These are phyloP conservation scores for Lodderomyces orthopsilosis DNA, from an alignment of 1,139 yeast species.

Conservation along the genomic window DNA sequence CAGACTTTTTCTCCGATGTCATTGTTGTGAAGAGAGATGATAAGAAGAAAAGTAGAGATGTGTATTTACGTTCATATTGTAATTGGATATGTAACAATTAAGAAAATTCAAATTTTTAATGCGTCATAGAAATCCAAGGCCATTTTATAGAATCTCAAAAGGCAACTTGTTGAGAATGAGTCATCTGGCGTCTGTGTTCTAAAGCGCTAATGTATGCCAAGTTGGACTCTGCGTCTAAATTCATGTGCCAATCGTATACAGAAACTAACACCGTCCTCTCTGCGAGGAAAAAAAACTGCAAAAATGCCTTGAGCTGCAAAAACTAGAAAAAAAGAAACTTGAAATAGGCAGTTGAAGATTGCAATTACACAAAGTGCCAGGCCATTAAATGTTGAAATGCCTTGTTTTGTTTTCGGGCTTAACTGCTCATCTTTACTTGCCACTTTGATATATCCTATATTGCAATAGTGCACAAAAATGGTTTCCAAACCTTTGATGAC, in stretches of 20 bases:
- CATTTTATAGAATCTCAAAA: neutral
- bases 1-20: slow-evolving; percentile 7
- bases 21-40: neutral
- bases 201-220: neutral
- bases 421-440: neutral
- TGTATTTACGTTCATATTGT: neutral
- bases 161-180: slow-evolving; percentile 1
- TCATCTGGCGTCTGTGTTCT: neutral
- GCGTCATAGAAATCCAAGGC: slow-evolving; percentile 1
- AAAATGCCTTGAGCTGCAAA: slow-evolving; percentile 1
- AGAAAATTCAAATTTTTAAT: neutral
- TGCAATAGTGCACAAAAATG: neutral
- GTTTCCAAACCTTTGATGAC: neutral
- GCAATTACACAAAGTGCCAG: slow-evolving; percentile 2
- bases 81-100: neutral
- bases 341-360: neutral
- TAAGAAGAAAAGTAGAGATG: neutral
- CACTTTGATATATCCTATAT: neutral
- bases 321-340: neutral
- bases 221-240: neutral
- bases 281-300: neutral
- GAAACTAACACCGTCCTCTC: slow-evolving; percentile 2
- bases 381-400: slow-evolving; percentile 2
- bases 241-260: neutral
- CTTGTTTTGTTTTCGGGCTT: neutral